Base-by-base conservation (phyloP, 352 stramenopile genomes). In the Globisporangium sylvaticum region DNA sequence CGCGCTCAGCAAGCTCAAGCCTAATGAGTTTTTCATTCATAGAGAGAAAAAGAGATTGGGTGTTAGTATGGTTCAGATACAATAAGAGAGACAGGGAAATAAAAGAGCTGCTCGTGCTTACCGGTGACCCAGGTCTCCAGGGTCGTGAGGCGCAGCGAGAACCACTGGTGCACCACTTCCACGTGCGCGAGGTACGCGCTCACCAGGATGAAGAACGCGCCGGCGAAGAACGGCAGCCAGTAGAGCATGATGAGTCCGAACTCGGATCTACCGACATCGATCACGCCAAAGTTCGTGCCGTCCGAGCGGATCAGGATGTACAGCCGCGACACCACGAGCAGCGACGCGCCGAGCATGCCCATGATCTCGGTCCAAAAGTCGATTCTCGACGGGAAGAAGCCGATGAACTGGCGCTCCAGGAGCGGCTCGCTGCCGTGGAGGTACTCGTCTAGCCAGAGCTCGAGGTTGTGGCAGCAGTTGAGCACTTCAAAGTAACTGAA, bases 391-490 rank as follows among this genome's bases (percentile, higher is more conserved):
- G 87, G 87, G 59, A 92, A 95, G 69, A 90, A 90, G 46, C 87
- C 87, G 8, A 92, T 34, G 52, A 80, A 93, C 54, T 86, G 83
- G 12, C 77, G 80, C 37, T 91, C 71, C 14, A 92, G 73, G 62
- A 91, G 74, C 18, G 87, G 83, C 46, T 92, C 77, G 4, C 70
- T 79, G 65, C 83, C 87, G 68, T 93, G 81, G 62, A 95, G 87
- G 64, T 95, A 95, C 68, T 95, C 87, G 37, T 95, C 75, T 31
- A 95, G 75, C 87, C 87, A 95, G 50, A 91, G 70, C 67, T 95
- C 84, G 60, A 95, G 81, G 72, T 95, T 92, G 67, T 95, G 84
- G 76, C 87, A 95, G 71, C 81, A 89, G 72, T 95, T 95, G 74
- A 95, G 91, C 31, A 95, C 87, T 70, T 95, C 87, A 59, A 93